Conservation (phyloP, 2,329 filamentous ascomycete genomes). For the Dendrostoma leiphaemia region DNA sequence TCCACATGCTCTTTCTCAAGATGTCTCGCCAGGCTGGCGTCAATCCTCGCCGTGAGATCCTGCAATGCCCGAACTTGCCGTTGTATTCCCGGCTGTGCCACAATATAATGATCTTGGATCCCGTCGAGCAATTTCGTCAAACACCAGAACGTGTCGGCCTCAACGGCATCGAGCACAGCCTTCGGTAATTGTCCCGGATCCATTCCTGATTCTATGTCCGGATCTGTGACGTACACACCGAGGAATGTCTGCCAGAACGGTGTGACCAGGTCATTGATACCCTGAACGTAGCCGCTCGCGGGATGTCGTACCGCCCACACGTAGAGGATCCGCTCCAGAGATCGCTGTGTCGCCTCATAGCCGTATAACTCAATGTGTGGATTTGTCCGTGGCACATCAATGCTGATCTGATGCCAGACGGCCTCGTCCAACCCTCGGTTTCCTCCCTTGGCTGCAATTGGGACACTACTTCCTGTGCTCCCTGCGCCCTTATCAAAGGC, state of each 20-base stretch:
- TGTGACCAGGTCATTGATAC: conserved; percentile 96
- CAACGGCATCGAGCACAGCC: conserved; percentile 89
- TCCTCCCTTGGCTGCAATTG: conserved; percentile 17
- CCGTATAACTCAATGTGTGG: conserved; percentile 93
- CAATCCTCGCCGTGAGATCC: conserved; percentile 88
- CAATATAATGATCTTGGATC: conserved; percentile 98
- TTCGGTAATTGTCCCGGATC: conserved; percentile 91
- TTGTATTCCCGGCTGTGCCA: conserved; percentile 94
- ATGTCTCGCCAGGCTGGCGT: conserved; percentile 79
- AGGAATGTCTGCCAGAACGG: conserved; percentile 98
- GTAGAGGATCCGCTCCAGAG: conserved; percentile 90
- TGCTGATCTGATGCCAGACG: conserved; percentile 99
- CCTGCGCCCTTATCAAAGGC: conserved; percentile 65
- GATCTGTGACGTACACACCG: conserved; percentile 90
- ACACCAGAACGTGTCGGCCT: conserved; percentile 98
- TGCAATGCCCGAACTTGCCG: conserved; percentile 85
- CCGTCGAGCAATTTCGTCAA: conserved; percentile 96
- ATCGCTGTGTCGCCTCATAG: conserved; percentile 93
- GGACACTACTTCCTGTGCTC: conserved; percentile 23
- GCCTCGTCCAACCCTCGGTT: conserved; percentile 80
- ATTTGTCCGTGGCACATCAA: conserved; percentile 94
- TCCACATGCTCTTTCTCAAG: conserved; percentile 89
- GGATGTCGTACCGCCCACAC: conserved; percentile 98
- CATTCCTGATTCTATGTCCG: conserved; percentile 90
- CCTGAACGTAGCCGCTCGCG: conserved; percentile 95